Evolutionary conservation across 768 basidiomycete genomes (phyloP), one percentile per base, ranked within the genome.

Genomic region (Sporobolomyces phaffii): DNA sequence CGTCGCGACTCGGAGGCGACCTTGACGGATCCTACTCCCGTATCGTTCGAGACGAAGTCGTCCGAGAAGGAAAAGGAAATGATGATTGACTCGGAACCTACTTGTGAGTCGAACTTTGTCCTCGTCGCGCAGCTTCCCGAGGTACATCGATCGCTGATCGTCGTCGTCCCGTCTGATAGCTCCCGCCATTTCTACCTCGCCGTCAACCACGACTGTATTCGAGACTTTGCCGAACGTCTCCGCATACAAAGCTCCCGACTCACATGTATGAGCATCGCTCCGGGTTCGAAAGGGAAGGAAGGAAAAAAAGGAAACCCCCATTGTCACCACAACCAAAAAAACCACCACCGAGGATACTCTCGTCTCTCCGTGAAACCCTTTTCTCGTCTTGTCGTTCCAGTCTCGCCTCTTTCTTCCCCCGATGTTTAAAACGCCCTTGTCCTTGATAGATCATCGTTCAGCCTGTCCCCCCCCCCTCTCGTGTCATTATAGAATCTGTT

Each of bases 1-100:
- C n/a, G n/a, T n/a, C n/a, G n/a, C n/a, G 2, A 8, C 28, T 10
- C 36, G 28, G 2, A 28, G 54, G 9, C 18, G 28, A 22, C 11
- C n/a, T 22, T 22, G 17, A 22, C 17, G 7, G 31, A 58, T n/a
- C 43, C 14, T 9, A 58, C 56, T 22, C 36, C 56, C 3, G 56
- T 47, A 10, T n/a, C 18, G 29, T n/a, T 58, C 56, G 41, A 58
- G 9, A 33, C 56, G 41, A 58, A 2, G 7, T 41, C 38, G 38
- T 43, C 28, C 11, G 56, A 58, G 31, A 58, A 58, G 56, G 56
- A 34, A 22, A 58, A 58, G 22, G 56, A 58, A 18, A 31, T 45
- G 20, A 6, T 57, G 38, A 28, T 41, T 28, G 56, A 58, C 20
- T 58, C 56, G 5, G 56, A 45, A 31, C 29, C 56, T 6, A 58